Base-by-base conservation (phyloP, 2,329 filamentous ascomycete genomes). In the Arachnomyces sp. region DNA sequence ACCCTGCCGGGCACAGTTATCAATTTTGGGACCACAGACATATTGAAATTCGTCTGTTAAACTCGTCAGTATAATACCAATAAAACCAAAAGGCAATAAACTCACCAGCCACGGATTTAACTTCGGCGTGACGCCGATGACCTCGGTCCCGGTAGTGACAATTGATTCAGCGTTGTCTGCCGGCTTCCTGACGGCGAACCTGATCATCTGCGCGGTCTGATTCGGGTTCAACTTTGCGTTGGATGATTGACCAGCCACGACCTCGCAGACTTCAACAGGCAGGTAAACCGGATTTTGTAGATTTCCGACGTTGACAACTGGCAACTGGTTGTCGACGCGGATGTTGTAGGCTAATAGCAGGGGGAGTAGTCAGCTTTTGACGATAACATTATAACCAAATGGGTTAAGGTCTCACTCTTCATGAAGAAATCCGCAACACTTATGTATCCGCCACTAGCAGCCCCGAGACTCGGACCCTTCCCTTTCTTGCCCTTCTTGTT, bases 1-100 rank as follows among this genome's bases (percentile, higher is more conserved):
- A 90, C 73, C 4, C 88, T 79, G 1, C 77, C 89, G 1, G 70
- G 68, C 0, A 94, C 83, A 0, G 82, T 83, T 28, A 94, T 67
- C 28, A 94, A 70, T 9, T 25, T 5, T 25, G 20, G 20, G 5
- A 25, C 20, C 9, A 53, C 34, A 12, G 51, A 45, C n/a, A 93
- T 68, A 4, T 81, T 81, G 45, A 88, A 92, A 2, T 67, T 55
- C 4, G 46, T 46, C 69, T 72, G 41, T 9, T 44, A 43, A 42
- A 30, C 13, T 20, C 14, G 37, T 25, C 9, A 25, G 20, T 9
- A 25, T 25, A 25, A 5, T 14, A 1, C 28, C 16, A 34, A 17
- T 11, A 15, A 42, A 13, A 42, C 15, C 15, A 28, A 30, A 40
- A 36, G 20, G 3, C 1, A n/a, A n/a, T 14, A 30, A 4, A 51